Evolutionary conservation across 257 asterid genomes (phyloP).

Genomic region (Hygrophila difformis): DNA sequence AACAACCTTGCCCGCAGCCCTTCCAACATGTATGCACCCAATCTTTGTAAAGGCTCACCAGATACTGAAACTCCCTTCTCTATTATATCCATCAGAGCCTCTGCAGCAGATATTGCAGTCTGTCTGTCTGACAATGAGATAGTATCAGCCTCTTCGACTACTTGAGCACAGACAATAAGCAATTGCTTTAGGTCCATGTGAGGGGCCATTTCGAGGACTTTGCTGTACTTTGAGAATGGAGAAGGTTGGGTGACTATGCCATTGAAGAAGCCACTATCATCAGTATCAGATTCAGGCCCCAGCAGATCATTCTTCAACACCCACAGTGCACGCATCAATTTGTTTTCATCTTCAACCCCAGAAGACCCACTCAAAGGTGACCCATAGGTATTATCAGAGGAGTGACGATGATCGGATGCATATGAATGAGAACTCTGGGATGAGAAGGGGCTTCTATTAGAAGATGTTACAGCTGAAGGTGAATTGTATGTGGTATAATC

Average conservation of each 20-base stretch:
- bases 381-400: constrained; percentile 50
- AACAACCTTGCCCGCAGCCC: constrained; percentile 76
- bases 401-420: constrained; percentile 45
- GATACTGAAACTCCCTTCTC: constrained; percentile 76
- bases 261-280: constrained; percentile 55
- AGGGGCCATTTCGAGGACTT: constrained; percentile 61
- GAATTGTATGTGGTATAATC: constrained; percentile 37
- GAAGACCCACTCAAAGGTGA: constrained; percentile 95
- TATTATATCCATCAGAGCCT: constrained; percentile 53
- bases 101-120: constrained; percentile 46
- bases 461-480: constrained; percentile 54
- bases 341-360: constrained; percentile 58
- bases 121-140: constrained; percentile 25
- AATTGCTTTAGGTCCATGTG: constrained; percentile 61
- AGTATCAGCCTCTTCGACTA: constrained; percentile 49
- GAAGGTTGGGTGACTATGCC: constrained; percentile 32
- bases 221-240: constrained; percentile 42
- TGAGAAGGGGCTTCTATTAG: constrained; percentile 67
- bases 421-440: constrained; percentile 73
- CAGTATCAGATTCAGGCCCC: constrained; percentile 68
- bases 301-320: constrained; percentile 56
- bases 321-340: constrained; percentile 51
- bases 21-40: constrained; percentile 89
- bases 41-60: constrained; percentile 82
- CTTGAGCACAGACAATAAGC: constrained; percentile 67